phyloP scores from a whole-genome alignment of 176 grass and related monocot species.

The Phragmites australis region DNA sequence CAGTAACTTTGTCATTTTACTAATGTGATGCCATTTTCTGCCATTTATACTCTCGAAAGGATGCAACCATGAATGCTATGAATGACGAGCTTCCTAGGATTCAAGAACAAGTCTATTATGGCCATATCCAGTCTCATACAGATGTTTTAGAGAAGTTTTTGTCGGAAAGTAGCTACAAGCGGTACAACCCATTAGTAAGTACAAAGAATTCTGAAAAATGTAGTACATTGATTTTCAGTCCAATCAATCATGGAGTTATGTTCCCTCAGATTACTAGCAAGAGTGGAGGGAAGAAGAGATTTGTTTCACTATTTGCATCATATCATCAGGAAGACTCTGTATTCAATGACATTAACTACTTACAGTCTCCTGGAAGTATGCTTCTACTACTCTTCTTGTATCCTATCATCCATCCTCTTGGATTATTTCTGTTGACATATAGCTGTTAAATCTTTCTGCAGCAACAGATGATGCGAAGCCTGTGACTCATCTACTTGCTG shows the following conservation, averaged over 20 bases:
- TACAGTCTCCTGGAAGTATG: slow-evolving; percentile 91
- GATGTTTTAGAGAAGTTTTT: slow-evolving; percentile 96
- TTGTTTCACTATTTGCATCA: slow-evolving; percentile 72
- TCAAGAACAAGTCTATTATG: slow-evolving; percentile 99
- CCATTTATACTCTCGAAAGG: slow-evolving; percentile 50
- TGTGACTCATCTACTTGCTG: slow-evolving; percentile 86
- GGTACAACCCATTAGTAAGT: slow-evolving; percentile 87
- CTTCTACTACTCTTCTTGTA: slow-evolving; percentile 32
- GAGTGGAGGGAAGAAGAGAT: slow-evolving; percentile 67
- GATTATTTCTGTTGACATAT: slow-evolving; percentile 33
- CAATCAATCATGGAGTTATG: slow-evolving; percentile 31
- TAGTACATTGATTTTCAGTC: slow-evolving; percentile 23
- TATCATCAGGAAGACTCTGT: slow-evolving; percentile 65
- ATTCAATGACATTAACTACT: slow-evolving; percentile 73
- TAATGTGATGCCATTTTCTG: slow-evolving; percentile 23
- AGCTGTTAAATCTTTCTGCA: slow-evolving; percentile 51
- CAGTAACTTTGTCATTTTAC: slow-evolving; percentile 12
- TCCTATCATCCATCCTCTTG: slow-evolving; percentile 27
- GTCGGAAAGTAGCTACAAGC: slow-evolving; percentile 79
- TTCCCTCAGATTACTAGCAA: slow-evolving; percentile 72
- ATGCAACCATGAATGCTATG: slow-evolving; percentile 89
- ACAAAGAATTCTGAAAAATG: slow-evolving; percentile 27
- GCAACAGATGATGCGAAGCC: slow-evolving; percentile 78
- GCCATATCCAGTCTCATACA: slow-evolving; percentile 88
- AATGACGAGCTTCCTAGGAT: slow-evolving; percentile 92